These are phyloP conservation scores for Metarhizium sp. DNA, from an alignment of 2,329 filamentous ascomycete genomes.

Conservation along the genomic window DNA sequence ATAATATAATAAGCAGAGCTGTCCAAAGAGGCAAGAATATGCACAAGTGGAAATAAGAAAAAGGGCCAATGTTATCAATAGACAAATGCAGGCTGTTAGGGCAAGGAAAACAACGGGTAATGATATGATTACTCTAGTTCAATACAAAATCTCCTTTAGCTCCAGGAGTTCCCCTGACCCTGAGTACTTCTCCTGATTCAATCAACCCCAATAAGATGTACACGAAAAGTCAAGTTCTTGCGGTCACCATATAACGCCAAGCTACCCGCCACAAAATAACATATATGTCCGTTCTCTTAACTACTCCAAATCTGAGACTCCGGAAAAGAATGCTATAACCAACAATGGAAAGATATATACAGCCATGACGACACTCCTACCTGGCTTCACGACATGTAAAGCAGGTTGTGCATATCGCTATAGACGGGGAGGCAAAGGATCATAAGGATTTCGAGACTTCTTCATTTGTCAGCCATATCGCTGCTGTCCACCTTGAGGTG, in stretches of 20 bases:
- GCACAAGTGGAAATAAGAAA: neutral
- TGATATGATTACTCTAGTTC: neutral
- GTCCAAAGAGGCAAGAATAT: neutral
- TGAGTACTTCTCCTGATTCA: neutral
- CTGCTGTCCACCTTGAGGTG: constrained; percentile 16
- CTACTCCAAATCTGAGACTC: neutral
- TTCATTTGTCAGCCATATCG: constrained; percentile 15
- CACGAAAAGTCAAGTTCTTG: neutral
- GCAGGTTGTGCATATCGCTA: neutral
- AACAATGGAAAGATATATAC: neutral
- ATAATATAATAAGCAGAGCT: neutral
- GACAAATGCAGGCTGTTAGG: neutral
- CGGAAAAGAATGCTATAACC: neutral
- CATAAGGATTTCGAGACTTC: neutral
- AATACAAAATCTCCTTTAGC: neutral
- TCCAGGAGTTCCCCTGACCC: neutral
- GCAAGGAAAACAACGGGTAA: neutral
- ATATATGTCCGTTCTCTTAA: neutral
- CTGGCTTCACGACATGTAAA: neutral
- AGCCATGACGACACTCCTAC: neutral
- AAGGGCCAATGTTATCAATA: neutral
- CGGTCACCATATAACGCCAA: neutral
- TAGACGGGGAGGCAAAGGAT: neutral
- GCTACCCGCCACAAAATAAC: neutral
- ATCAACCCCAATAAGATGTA: neutral